A percentile compares a stretch with the other conserved stretches of the same genome.
Conservation (phyloP, 1,139 yeast genomes). For the Candida glucosophila region DNA sequence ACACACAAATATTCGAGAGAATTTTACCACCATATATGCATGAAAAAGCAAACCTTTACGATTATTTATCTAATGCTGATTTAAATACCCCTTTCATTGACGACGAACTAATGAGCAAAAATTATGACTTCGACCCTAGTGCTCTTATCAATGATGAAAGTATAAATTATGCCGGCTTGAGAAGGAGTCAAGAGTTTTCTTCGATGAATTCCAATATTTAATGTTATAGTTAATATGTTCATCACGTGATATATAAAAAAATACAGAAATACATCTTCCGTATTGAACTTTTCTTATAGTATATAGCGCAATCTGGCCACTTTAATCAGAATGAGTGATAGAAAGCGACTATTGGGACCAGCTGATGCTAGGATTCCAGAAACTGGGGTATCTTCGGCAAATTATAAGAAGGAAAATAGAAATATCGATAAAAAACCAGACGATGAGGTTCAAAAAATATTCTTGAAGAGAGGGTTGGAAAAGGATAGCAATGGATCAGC, state of each 20-base stretch:
- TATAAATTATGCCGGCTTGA: too few relatives aligned
- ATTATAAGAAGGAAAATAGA: constrained; percentile 1
- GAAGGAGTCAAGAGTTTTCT: too few relatives aligned
- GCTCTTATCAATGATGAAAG: too few relatives aligned
- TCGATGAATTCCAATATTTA: too few relatives aligned
- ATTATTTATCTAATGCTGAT: background rate
- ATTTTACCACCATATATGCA: constrained; percentile 80
- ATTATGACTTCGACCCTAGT: too few relatives aligned
- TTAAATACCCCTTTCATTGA: background rate
- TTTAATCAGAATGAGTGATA: too few relatives aligned
- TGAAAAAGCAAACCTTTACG: constrained; percentile 13
- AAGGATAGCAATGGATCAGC: constrained; percentile 81
- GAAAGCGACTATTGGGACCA: constrained; percentile 70
- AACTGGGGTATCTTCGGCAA: constrained; percentile 9
- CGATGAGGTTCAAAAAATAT: constrained; percentile 27
- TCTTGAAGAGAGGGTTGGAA: constrained; percentile 52
- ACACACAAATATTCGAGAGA: constrained; percentile 75
- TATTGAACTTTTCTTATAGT: too few relatives aligned
- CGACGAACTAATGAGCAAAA: too few relatives aligned
- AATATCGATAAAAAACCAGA: constrained; percentile 2
- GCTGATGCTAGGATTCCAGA: constrained; percentile 44
- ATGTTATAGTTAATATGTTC: too few relatives aligned
- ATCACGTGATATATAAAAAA: too few relatives aligned
- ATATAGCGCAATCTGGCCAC: background rate
- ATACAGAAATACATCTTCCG: too few relatives aligned